Conservation (phyloP, 805 yeast genomes). For the Saccharomyces jurei region DNA sequence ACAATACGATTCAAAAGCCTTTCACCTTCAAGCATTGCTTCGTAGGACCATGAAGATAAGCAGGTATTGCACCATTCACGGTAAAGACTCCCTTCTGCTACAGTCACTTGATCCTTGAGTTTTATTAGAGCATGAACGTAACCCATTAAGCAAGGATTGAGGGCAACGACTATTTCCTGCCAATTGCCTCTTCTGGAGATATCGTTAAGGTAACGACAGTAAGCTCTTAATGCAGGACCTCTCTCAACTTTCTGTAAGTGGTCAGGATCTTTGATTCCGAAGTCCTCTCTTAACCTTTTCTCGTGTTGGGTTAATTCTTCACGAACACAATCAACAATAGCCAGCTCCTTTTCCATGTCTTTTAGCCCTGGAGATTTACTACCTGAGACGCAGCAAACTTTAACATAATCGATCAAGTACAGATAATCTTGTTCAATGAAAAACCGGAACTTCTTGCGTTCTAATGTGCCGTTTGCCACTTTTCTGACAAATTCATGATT, state of each 20-base stretch:
- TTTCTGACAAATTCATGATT: slow-evolving; percentile 55
- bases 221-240: slow-evolving; percentile 50
- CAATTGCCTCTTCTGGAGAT: slow-evolving; percentile 49
- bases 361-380: slow-evolving; percentile 49
- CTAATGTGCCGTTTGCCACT: slow-evolving; percentile 45
- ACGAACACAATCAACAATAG: slow-evolving; percentile 43
- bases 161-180: slow-evolving; percentile 56
- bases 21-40: slow-evolving; percentile 46
- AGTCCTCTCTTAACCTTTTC: slow-evolving; percentile 37
- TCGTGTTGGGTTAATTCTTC: slow-evolving; percentile 53
- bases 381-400: slow-evolving; percentile 56
- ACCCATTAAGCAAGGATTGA: slow-evolving; percentile 72
- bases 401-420: slow-evolving; percentile 58
- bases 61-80: slow-evolving; percentile 57
- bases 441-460: slow-evolving; percentile 42
- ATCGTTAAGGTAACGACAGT: slow-evolving; percentile 51
- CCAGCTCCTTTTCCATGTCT: slow-evolving; percentile 42
- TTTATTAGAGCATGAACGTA: slow-evolving; percentile 48
- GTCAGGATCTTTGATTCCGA: slow-evolving; percentile 33
- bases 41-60: slow-evolving; percentile 45
- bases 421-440: slow-evolving; percentile 54
- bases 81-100: slow-evolving; percentile 23
- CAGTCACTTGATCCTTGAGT: slow-evolving; percentile 29
- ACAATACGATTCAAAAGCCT: slow-evolving; percentile 39
- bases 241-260: slow-evolving; percentile 41